Conservation (phyloP, 177 flowering plant genomes). For the Vitis hybrid region DNA sequence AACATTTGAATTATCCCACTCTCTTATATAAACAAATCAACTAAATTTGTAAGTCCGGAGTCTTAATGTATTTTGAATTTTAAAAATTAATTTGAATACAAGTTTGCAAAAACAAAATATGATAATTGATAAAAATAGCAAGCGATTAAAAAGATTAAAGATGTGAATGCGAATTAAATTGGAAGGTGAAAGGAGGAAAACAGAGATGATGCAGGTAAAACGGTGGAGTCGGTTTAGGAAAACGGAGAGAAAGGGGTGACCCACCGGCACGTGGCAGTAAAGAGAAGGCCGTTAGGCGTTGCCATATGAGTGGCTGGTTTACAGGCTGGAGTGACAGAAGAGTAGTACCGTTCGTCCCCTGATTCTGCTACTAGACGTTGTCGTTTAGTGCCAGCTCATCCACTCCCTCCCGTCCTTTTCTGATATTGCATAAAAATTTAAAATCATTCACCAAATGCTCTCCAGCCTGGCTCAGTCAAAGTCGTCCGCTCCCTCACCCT, state of each 20-base stretch:
- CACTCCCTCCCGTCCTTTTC: slow-evolving; percentile 29
- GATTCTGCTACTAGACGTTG: slow-evolving; percentile 25
- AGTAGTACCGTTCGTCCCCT: slow-evolving; percentile 20
- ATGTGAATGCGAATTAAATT: too few species aligned
- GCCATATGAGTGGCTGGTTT: slow-evolving; percentile 9
- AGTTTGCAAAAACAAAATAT: too few species aligned
- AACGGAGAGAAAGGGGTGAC: not conserved
- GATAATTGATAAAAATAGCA: too few species aligned
- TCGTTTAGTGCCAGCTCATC: slow-evolving; percentile 32
- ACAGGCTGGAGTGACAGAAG: slow-evolving; percentile 35
- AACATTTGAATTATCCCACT: too few species aligned
- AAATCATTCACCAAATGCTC: slow-evolving; percentile 31
- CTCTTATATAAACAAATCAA: too few species aligned
- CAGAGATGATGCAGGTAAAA: not conserved
- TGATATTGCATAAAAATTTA: not conserved
- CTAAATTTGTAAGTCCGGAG: too few species aligned
- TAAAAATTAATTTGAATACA: too few species aligned
- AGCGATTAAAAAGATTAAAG: too few species aligned
- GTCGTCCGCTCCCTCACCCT: slow-evolving; percentile 20
- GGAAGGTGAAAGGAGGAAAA: not conserved
- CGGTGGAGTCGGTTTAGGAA: slow-evolving; percentile 25
- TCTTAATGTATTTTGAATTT: too few species aligned
- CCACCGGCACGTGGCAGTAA: slow-evolving; percentile 21
- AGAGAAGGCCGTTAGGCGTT: slow-evolving; percentile 11
- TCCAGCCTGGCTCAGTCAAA: slow-evolving; percentile 73